These are phyloP conservation scores for Sutorius eximius DNA, from an alignment of 1,284 basidiomycete genomes.

Conservation along the genomic window DNA sequence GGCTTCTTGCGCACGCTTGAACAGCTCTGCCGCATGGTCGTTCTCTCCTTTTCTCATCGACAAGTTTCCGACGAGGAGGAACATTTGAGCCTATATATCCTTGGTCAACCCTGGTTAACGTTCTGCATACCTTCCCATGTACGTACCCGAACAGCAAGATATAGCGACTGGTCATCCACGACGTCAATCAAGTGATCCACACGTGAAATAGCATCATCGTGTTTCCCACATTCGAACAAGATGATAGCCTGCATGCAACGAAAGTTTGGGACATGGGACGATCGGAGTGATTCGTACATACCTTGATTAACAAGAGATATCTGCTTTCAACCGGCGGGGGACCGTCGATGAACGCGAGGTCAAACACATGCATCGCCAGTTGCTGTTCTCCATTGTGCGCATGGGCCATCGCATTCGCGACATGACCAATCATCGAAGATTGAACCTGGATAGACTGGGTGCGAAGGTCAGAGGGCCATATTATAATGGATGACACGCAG, in stretches of 20 bases:
- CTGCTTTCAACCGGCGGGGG: not conserved
- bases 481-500: not conserved
- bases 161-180: not conserved
- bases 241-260: slow-evolving; percentile 1
- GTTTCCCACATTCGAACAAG: slow-evolving; percentile 1
- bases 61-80: no score
- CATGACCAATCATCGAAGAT: slow-evolving; percentile 1
- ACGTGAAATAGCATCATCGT: not conserved
- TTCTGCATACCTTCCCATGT: no score
- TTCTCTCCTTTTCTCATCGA: no score
- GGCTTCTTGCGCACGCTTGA: no score
- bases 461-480: not conserved
- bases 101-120: no score
- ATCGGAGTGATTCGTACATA: not conserved
- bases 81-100: no score
- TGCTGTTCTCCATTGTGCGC: not conserved
- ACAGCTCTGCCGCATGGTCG: no score
- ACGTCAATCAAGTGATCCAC: not conserved
- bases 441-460: not conserved
- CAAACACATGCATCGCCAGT: not conserved
- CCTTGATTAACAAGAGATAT: slow-evolving; percentile 11
- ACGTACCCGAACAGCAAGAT: no score
- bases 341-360: slow-evolving; percentile 6
- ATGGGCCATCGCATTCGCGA: slow-evolving; percentile 1
- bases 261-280: not conserved